Conservation (phyloP, 805 yeast species). For the Schizosaccharomyces osmophilus region DNA sequence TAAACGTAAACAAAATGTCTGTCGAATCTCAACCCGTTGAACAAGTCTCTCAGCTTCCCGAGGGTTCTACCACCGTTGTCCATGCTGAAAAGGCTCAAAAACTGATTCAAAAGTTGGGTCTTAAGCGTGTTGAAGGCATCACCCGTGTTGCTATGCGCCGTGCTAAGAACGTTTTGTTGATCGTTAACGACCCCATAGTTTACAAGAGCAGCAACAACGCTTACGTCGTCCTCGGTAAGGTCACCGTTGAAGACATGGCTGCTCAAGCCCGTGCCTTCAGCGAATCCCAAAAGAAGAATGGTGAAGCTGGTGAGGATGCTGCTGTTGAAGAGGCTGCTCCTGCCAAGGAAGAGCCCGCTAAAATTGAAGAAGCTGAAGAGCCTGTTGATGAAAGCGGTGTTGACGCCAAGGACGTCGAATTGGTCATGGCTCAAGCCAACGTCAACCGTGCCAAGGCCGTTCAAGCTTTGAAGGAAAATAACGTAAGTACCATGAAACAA, state of each 20-base stretch:
- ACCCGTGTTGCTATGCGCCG: constrained; percentile 78
- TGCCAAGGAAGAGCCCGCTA: constrained; percentile 20
- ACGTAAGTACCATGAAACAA: constrained; percentile 10
- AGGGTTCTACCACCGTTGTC: constrained; percentile 61
- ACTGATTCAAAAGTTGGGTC: constrained; percentile 61
- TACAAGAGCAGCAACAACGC: constrained; percentile 83
- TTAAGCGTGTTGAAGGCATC: constrained; percentile 78
- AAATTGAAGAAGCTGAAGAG: constrained; percentile 12
- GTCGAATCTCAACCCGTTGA: constrained; percentile 2
- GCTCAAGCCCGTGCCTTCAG: constrained; percentile 65
- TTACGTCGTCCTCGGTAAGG: constrained; percentile 92
- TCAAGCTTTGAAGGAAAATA: constrained; percentile 67
- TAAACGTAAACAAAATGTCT: background rate
- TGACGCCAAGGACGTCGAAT: constrained; percentile 54
- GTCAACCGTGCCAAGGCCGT: constrained; percentile 76
- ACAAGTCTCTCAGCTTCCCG: constrained; percentile 30
- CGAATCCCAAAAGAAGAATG: constrained; percentile 30
- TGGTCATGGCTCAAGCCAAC: constrained; percentile 77
- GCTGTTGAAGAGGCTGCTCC: constrained; percentile 8
- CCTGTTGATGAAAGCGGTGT: constrained; percentile 67
- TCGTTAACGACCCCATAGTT: constrained; percentile 84
- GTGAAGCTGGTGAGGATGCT: constrained; percentile 15
- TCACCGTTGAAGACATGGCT: constrained; percentile 82
- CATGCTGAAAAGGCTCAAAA: constrained; percentile 88
- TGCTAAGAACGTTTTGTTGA: constrained; percentile 42